phyloP scores from a whole-genome alignment of 768 basidiomycete species.

The Coprinopsis marcescibilis region DNA sequence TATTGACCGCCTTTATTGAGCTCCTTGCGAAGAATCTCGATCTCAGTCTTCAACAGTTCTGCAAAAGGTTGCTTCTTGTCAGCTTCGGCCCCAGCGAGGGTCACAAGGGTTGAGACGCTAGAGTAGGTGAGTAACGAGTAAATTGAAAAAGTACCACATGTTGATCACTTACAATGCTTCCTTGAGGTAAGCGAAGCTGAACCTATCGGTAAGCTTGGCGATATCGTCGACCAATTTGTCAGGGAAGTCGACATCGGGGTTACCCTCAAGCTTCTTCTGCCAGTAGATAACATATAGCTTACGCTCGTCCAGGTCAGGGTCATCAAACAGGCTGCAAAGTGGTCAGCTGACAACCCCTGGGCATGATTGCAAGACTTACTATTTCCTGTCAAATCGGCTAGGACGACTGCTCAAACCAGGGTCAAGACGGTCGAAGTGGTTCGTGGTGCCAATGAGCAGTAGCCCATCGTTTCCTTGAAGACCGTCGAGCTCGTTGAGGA shows the following conservation, averaged over 20 bases:
- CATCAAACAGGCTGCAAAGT: slow-evolving; percentile 58
- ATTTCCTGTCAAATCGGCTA: slow-evolving; percentile 84
- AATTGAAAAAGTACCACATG: neutral
- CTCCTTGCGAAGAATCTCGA: slow-evolving; percentile 59
- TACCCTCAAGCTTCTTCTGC: slow-evolving; percentile 68
- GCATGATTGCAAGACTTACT: slow-evolving; percentile 38
- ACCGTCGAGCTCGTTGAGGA: slow-evolving; percentile 84
- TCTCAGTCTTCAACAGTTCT: slow-evolving; percentile 46
- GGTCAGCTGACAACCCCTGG: neutral
- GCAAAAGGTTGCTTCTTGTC: slow-evolving; percentile 49
- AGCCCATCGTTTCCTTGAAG: slow-evolving; percentile 75
- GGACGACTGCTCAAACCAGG: slow-evolving; percentile 72
- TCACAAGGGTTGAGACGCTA: slow-evolving; percentile 72
- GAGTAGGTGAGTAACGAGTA: neutral
- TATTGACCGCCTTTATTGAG: slow-evolving; percentile 40
- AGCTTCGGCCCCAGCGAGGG: slow-evolving; percentile 47
- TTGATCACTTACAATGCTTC: slow-evolving; percentile 74
- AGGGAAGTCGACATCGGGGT: slow-evolving; percentile 60
- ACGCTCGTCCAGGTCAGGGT: slow-evolving; percentile 62
- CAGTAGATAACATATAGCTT: slow-evolving; percentile 69
- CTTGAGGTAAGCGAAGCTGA: slow-evolving; percentile 87
- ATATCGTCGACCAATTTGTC: slow-evolving; percentile 56
- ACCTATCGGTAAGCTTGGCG: slow-evolving; percentile 53
- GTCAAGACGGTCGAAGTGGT: slow-evolving; percentile 78
- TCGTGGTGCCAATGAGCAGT: slow-evolving; percentile 74